Evolutionary conservation across 78 protist species (phyloP), one percentile per base, ranked within the genome.

Genomic region (Bigelowiella natans): DNA sequence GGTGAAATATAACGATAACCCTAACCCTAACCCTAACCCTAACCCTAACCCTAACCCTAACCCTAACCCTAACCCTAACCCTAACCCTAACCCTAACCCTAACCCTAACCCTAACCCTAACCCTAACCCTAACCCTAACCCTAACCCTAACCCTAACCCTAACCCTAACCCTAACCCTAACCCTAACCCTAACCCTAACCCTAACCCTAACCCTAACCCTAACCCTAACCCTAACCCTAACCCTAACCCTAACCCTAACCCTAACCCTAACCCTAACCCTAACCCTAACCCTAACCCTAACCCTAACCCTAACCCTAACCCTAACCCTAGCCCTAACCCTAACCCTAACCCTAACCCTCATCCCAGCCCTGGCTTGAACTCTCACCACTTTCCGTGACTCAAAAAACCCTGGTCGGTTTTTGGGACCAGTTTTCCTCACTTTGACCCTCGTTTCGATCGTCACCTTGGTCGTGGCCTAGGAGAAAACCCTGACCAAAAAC

Each of bases 141-240:
- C 82, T 0, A 1, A 92, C 73, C 73, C 73, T 51, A 51, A 51
- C 73, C 73, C 73, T 51, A 51, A 51, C 73, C 73, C 73, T 51
- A 51, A 51, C 73, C 73, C 73, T 7, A 51, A 51, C 73, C 73
- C 73, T 51, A 51, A 51, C 73, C 73, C 73, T 51, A 51, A 51
- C 73, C 73, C 73, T 51, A 51, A 51, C 73, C 73, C 73, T 51
- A 51, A 51, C 73, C 73, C 73, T 7, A 51, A 51, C 73, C 73
- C 73, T 51, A 51, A 51, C 73, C 73, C 73, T 51, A 51, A 51
- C 73, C 73, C 73, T 51, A 30, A n/a, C 88, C 87, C 38, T 51
- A 51, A 26, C 73, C 73, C 73, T 51, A 51, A 51, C 73, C 73
- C 73, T 51, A 51, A 51, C 73, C 73, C 73, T 51, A 51, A 51